Conservation (phyloP, 345 rosid species). For the Psidium guajava region DNA sequence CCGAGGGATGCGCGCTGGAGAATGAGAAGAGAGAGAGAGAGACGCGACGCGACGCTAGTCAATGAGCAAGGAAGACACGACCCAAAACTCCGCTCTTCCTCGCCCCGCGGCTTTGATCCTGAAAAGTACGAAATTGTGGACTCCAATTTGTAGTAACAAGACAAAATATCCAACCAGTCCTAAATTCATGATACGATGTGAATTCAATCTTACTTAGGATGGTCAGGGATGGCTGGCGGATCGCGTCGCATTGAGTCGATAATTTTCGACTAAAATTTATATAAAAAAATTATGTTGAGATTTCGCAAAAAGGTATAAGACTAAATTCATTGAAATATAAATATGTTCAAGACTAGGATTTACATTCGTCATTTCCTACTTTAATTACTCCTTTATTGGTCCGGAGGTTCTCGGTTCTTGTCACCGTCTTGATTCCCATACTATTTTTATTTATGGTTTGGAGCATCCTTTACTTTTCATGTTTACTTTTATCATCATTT, state of each 20-base stretch:
- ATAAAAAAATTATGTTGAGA: accelerated
- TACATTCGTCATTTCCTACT: background rate
- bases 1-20: background rate
- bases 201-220: accelerated
- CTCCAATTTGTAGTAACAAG: no score
- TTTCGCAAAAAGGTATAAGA: background rate
- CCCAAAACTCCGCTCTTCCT: background rate
- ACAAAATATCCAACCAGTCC: no score
- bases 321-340: background rate
- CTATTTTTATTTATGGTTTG: background rate
- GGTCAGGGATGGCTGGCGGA: accelerated
- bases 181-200: no score
- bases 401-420: background rate
- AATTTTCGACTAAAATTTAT: accelerated
- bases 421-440: background rate
- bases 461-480: background rate
- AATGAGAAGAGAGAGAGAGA: background rate
- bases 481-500: background rate
- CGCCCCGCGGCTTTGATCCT: background rate
- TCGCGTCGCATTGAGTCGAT: no score
- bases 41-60: background rate
- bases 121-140: background rate
- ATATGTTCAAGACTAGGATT: background rate
- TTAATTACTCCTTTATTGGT: background rate
- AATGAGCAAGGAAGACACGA: background rate